Base-by-base conservation (phyloP, 495 filamentous ascomycete genomes). In the Penicillium mononematosum region DNA sequence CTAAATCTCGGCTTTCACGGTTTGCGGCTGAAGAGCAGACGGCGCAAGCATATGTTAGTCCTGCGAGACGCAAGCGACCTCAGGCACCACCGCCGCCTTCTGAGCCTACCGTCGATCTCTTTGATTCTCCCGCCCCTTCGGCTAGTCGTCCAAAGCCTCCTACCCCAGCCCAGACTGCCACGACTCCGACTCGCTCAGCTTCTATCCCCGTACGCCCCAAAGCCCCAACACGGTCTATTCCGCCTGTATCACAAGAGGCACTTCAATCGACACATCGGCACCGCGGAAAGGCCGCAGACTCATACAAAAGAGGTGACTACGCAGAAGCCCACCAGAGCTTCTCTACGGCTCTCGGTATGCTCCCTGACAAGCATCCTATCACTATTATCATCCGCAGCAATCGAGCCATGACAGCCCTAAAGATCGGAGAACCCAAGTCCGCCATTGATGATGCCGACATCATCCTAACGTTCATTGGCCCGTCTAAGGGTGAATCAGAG, bases 271-370 rank as follows among this genome's bases (percentile, higher is more conserved):
- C 91, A 16, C 85, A 85, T 43, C 77, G 82, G n/a, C 79, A 91
- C 50, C 88, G 95, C 17, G 79, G 85, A 52, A 85, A 85, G 50
- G 95, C 92, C 29, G 87, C 90, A 11, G 86, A 85, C 53, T 86
- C 92, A 60, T 98, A 96, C 78, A 98, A 96, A 71, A 84, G 89
- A 24, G 94, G 94, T 34, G 94, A 98, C 70, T 98, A 90, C 70
- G 87, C 88, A 14, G 79, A 85, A 4, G 95, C 94, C 0, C 89
- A 96, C 60, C 81, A 84, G 48, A 83, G 85, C 11, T 98, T 97
- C 76, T 85, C 88, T 1, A 77, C 83, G 36, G 89, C 94, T 2
- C 81, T 98, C 8, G 67, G 78, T 4, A 81, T 81, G 50, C 78
- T 98, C 27, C 95, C 94, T 8, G 70, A 83, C 12, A 80, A 80